Evolutionary conservation across 331 rosid genomes (phyloP).

Genomic region (Malus hybrid): DNA sequence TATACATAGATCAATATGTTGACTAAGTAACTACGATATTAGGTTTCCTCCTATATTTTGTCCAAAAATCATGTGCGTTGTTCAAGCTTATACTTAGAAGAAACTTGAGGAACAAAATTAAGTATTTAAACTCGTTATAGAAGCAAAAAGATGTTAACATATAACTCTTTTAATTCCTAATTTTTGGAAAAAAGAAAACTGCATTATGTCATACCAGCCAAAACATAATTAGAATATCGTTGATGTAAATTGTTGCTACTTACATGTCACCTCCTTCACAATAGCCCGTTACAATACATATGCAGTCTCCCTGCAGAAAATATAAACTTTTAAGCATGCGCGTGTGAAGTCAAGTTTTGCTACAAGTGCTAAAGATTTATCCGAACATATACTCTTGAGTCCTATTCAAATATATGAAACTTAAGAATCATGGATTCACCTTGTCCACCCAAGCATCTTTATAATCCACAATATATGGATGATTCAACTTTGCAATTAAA

Average conservation of each 20-base stretch:
- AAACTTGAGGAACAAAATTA: background rate
- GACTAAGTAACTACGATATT: background rate
- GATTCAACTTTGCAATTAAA: constrained; percentile 72
- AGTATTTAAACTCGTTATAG: background rate
- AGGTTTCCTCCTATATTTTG: background rate
- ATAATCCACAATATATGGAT: constrained; percentile 82
- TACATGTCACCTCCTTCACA: constrained; percentile 98
- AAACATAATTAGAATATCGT: background rate
- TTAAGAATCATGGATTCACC: constrained; percentile 29
- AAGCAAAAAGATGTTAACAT: background rate
- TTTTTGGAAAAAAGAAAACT: background rate
- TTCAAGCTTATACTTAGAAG: background rate
- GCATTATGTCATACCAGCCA: background rate
- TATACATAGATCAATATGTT: background rate
- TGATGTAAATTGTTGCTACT: constrained; percentile 26
- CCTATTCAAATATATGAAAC: background rate
- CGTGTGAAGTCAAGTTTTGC: background rate
- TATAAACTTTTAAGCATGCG: background rate
- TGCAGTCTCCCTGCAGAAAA: constrained; percentile 66
- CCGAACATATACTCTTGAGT: background rate
- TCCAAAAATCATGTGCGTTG: background rate
- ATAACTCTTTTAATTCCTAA: background rate
- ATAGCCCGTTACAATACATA: constrained; percentile 75
- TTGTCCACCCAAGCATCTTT: constrained; percentile 99
- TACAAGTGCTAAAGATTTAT: background rate